Evolutionary conservation across 2,329 filamentous ascomycete species (phyloP).

Genomic region (Stagonosporopsis rhizophila): DNA sequence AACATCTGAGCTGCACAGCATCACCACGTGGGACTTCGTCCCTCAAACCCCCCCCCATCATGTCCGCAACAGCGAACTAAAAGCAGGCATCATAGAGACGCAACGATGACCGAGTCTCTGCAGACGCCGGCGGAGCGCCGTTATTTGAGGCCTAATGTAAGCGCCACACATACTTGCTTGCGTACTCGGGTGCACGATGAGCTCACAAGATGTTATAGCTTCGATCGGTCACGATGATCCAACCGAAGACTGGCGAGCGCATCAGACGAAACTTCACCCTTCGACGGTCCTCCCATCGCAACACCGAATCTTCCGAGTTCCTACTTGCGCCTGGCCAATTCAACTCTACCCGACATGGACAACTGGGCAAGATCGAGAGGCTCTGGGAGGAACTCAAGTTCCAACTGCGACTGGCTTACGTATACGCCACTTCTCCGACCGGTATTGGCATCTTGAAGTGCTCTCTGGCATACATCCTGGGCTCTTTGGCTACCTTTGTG

Average conservation of each 20-base stretch:
- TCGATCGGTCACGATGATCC: conserved; percentile 84
- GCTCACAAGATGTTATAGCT: conserved; percentile 59
- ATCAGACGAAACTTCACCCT: conserved; percentile 81
- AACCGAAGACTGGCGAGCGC: conserved; percentile 85
- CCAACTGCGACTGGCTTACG: conserved; percentile 52
- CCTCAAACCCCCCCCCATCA: conserved; percentile 6
- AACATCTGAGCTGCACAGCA: conserved; percentile 12
- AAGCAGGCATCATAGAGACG: background rate
- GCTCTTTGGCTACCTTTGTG: conserved; percentile 85
- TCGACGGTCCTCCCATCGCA: conserved; percentile 55
- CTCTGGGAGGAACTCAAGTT: conserved; percentile 48
- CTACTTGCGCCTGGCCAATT: conserved; percentile 43
- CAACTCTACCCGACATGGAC: conserved; percentile 38
- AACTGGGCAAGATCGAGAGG: conserved; percentile 41
- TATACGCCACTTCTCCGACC: conserved; percentile 73
- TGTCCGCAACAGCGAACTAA: conserved; percentile 19
- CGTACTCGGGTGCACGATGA: background rate
- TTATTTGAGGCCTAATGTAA: conserved; percentile 47
- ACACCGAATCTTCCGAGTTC: conserved; percentile 55
- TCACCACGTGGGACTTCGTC: background rate
- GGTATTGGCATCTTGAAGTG: conserved; percentile 88
- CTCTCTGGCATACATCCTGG: conserved; percentile 85
- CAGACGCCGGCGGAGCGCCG: conserved; percentile 45
- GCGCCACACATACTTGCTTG: conserved; percentile 18
- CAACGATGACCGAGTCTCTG: conserved; percentile 40